Conservation (phyloP, 1,284 basidiomycete species). For the Cerioporus squamosus region DNA sequence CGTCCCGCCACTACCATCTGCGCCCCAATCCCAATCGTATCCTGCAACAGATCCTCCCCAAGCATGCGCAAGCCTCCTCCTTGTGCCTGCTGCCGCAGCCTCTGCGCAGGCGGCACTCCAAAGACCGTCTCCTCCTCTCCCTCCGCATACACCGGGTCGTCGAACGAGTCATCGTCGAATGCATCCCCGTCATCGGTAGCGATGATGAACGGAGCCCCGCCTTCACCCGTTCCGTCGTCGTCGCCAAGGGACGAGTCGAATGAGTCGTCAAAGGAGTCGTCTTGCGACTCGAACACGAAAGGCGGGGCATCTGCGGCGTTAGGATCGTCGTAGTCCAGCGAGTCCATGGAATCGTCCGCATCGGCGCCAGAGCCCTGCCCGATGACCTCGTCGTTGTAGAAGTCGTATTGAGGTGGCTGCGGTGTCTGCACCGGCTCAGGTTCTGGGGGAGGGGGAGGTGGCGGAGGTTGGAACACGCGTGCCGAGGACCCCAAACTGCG, state of each 20-base stretch:
- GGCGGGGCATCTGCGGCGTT: conserved; percentile 35
- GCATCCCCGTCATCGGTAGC: conserved; percentile 30
- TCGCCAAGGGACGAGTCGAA: conserved; percentile 33
- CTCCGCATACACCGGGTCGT: conserved; percentile 35
- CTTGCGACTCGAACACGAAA: conserved; percentile 46
- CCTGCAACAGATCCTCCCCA: conserved; percentile 62
- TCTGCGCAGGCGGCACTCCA: conserved; percentile 60
- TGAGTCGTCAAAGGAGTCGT: conserved; percentile 34
- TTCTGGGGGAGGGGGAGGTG: neutral
- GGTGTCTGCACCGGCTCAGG: conserved; percentile 27
- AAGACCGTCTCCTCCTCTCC: conserved; percentile 70
- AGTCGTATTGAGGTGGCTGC: conserved; percentile 29
- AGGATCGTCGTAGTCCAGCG: conserved; percentile 51
- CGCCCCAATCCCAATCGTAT: conserved; percentile 62
- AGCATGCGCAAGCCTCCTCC: conserved; percentile 49
- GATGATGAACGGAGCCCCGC: conserved; percentile 50
- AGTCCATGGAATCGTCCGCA: conserved; percentile 57
- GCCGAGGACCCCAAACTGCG: conserved; percentile 14
- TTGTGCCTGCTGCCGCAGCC: conserved; percentile 35
- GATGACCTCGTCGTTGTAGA: conserved; percentile 32
- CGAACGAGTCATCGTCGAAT: conserved; percentile 53
- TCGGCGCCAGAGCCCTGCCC: conserved; percentile 33
- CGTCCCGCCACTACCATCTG: conserved; percentile 51
- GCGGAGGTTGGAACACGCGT: conserved; percentile 10
- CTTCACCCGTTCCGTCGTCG: conserved; percentile 31